Evolutionary conservation across 352 stramenopile species (phyloP).

Genomic region (Phytopythium litorale): DNA sequence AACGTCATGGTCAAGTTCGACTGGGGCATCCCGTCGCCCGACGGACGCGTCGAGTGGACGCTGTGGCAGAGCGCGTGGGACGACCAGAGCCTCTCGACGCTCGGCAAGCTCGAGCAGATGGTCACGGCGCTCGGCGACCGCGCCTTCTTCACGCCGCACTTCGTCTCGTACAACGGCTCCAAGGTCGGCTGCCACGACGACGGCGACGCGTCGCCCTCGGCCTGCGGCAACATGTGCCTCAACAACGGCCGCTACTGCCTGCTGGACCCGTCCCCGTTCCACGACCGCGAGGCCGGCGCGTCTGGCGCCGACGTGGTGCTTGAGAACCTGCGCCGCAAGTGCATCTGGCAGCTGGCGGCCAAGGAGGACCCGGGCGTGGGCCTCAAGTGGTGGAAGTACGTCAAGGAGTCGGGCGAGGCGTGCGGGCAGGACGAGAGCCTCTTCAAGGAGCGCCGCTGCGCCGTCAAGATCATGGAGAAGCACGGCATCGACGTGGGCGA

Average conservation of each 20-base stretch:
- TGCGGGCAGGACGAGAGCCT: constrained; percentile 83
- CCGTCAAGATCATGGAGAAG: constrained; percentile 89
- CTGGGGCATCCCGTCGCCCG: constrained; percentile 92
- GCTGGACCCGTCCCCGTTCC: constrained; percentile 92
- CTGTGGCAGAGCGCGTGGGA: constrained; percentile 96
- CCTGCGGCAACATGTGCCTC: constrained; percentile 96
- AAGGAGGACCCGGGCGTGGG: constrained; percentile 82
- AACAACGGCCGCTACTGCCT: constrained; percentile 97
- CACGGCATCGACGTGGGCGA: constrained; percentile 75
- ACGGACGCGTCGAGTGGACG: constrained; percentile 96
- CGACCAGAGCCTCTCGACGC: constrained; percentile 62
- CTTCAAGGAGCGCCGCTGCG: constrained; percentile 88
- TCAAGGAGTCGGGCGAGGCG: constrained; percentile 86
- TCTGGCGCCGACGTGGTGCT: constrained; percentile 94
- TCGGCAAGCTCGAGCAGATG: constrained; percentile 84
- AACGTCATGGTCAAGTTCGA: constrained; percentile 95
- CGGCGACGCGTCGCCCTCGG: constrained; percentile 49
- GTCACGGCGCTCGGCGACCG: constrained; percentile 84
- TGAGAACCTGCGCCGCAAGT: constrained; percentile 92
- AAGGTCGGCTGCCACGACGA: constrained; percentile 88
- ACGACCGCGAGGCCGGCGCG: constrained; percentile 89
- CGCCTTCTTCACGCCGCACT: constrained; percentile 95
- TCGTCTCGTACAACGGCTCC: constrained; percentile 95
- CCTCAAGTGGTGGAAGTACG: constrained; percentile 94
- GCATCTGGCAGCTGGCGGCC: constrained; percentile 92